Base-by-base conservation (phyloP, 805 yeast species). In the Wickerhamomyces rabaulensis region DNA sequence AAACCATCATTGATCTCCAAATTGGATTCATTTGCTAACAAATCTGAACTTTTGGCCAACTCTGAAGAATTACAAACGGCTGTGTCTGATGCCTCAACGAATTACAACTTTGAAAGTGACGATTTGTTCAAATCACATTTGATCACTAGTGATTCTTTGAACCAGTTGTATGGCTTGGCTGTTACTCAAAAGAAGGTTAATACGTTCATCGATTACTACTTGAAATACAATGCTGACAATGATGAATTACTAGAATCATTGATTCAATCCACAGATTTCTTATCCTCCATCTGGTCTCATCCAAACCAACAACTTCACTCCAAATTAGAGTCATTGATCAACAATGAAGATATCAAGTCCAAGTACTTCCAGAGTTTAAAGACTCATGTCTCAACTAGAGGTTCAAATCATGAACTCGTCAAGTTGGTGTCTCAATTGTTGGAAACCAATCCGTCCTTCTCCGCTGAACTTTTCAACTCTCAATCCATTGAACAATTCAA, bases 101-200 rank as follows among this genome's bases (percentile, higher is more conserved):
- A 33, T 1, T 69, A 64, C 47, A 48, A 57, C 13, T 69, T 60
- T 38, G 49, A 50, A 8, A 59, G 63, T 45, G 60, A 57, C 41
- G 53, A 43, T 6, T 45, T 67, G 23, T 65, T 67, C 49, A 53
- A 56, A 35, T 23, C 52, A 1, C 56, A 53, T 22, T 60, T 75
- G 31, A 39, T 75, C 8, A 68, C 63, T 4, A 56, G 62, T 6
- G 66, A 65, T 1, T 67, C 70, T 21, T 52, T 72, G 0, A 12
- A 50, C 1, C 63, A 62, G 26, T 48, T 77, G 9, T 76, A 65
- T 51, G 46, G 55, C 4, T 45, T 51, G 12, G 63, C 73, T 5
- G 48, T 50, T 6, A 38, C 48, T 0, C 45, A 53, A 31, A 43
- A 46, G 0, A 53, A 58, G 16, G 33, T 63, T 9, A 44, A 40